These are phyloP conservation scores for Beauveria sp. DNA, from an alignment of 2,329 filamentous ascomycete genomes.

Conservation along the genomic window DNA sequence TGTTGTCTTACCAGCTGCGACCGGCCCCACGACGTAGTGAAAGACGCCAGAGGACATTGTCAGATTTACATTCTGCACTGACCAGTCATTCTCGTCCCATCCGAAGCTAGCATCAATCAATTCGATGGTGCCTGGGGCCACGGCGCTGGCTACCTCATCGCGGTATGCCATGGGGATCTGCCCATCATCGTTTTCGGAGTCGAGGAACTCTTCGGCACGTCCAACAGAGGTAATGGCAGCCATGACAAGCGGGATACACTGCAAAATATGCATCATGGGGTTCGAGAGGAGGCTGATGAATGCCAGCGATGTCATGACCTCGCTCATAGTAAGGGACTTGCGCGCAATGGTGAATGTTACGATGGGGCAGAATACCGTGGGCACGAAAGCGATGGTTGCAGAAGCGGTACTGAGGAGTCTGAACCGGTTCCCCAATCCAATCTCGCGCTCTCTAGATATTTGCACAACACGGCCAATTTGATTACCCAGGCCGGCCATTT, in stretches of 20 bases:
- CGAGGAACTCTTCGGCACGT: neutral
- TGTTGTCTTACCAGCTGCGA: constrained; percentile 26
- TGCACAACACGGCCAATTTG: constrained; percentile 12
- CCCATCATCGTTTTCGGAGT: constrained; percentile 1
- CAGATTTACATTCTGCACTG: neutral
- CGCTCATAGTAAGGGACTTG: constrained; percentile 16
- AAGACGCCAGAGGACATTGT: neutral
- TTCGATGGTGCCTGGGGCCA: neutral
- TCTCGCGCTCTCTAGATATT: constrained; percentile 16
- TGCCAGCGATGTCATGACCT: constrained; percentile 24
- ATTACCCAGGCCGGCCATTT: constrained; percentile 22
- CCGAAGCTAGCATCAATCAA: neutral
- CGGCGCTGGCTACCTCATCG: neutral
- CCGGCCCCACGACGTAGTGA: constrained; percentile 16
- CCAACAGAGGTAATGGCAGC: neutral
- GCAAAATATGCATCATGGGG: constrained; percentile 16
- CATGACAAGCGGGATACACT: neutral
- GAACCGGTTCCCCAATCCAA: constrained; percentile 15
- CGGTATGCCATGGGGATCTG: neutral
- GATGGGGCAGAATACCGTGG: constrained; percentile 26
- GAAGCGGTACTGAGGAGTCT: constrained; percentile 18
- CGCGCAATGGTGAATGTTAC: constrained; percentile 21
- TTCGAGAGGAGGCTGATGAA: constrained; percentile 20
- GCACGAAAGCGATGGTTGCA: constrained; percentile 22
- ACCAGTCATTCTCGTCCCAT: neutral